Percentiles rank a stretch among this genome's conserved stretches.
phyloP scores from a whole-genome alignment of 331 rosid species.

The Ulmus americana region DNA sequence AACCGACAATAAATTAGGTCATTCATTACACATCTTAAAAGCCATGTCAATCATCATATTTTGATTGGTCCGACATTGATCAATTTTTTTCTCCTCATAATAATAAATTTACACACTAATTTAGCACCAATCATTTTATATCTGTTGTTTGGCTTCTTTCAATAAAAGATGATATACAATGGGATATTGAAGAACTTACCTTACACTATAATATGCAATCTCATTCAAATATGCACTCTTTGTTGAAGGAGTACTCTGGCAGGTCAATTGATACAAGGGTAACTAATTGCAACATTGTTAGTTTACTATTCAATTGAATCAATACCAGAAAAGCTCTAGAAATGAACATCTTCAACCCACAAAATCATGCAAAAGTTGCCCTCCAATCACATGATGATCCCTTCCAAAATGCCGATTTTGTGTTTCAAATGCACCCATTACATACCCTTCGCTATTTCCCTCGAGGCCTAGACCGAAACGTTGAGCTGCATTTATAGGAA shows the following conservation, averaged over 20 bases:
- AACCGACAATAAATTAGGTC: neutral
- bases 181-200: neutral
- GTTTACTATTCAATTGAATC: conserved; percentile 26
- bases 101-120: conserved; percentile 1
- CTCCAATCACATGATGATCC: conserved; percentile 5
- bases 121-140: conserved; percentile 1
- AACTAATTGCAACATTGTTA: conserved; percentile 29
- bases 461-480: conserved; percentile 55
- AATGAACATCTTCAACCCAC: conserved; percentile 49
- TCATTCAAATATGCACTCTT: conserved; percentile 7
- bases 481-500: conserved; percentile 58
- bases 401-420: conserved; percentile 70
- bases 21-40: neutral
- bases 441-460: conserved; percentile 44
- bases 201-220: conserved; percentile 6
- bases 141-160: conserved; percentile 3
- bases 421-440: conserved; percentile 58
- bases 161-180: conserved; percentile 1
- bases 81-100: conserved; percentile 3
- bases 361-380: conserved; percentile 77
- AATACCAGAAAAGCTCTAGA: conserved; percentile 19
- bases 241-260: neutral
- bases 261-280: neutral
- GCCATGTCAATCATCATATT: conserved; percentile 1
- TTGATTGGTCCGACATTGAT: neutral